Evolutionary conservation across 2,329 filamentous ascomycete genomes (phyloP), one percentile per base, ranked within the genome.

Genomic region (Dothistroma pini): DNA sequence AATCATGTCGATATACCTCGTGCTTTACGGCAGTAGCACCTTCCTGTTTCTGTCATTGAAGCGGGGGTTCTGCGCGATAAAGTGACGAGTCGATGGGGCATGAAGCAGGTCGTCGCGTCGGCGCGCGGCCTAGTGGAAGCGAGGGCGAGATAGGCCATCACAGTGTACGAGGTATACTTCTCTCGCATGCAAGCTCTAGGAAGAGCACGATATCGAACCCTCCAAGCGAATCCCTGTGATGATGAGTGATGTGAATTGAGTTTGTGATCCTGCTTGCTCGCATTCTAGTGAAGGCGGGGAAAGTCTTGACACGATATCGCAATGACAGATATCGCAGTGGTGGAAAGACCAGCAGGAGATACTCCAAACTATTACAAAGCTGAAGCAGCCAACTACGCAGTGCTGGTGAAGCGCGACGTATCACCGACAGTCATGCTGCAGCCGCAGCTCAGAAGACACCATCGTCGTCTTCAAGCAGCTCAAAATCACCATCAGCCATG

Each of bases 391-490:
- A 19, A 9, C 41, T 44, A 44, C 10, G 34, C 9, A 16, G 10
- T 38, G 34, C 34, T 19, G 16, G 16, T n/a, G 2, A 19, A 9
- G 41, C 14, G n/a, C 35, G 25, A 29, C 6, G 3, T 29, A 29
- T 29, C 25, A 29, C 25, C 25, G 25, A 29, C 11, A n/a, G 41
- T n/a, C n/a, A 44, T 6, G 8, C 14, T 44, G 16, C 41, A 44
- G 41, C 16, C 8, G 41, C 41, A 44, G n/a, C 21, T 59, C 50
- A 59, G 11, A 59, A n/a, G 16, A 59, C 22, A 38, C 57, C 56
- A 47, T 61, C 58, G 32, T 60, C 61, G 29, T 63, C 63, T 47
- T 60, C 59, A 50, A 62, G 49, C 22, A 60, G 32, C 25, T 63
- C 59, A 22, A 60, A 57, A 12, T 51, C 61, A 6, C 54, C 56